These are phyloP conservation scores for Penicillium desertorum DNA, from an alignment of 495 filamentous ascomycete genomes.

Conservation along the genomic window DNA sequence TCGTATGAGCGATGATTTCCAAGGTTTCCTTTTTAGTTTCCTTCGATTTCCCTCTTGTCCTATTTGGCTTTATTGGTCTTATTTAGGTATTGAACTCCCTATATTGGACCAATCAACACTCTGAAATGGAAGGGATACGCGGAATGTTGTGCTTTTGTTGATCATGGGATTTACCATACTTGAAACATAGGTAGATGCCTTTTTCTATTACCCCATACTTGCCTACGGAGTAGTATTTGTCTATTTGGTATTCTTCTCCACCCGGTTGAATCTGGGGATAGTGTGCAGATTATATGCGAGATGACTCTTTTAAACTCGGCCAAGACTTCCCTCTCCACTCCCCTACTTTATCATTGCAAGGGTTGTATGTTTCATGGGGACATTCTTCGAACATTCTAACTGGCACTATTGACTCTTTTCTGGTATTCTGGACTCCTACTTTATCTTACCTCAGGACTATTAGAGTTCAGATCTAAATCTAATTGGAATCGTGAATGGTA, in stretches of 20 bases:
- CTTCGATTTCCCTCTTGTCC: no score
- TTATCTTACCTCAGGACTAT: neutral
- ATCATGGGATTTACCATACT: neutral
- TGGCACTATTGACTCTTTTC: neutral
- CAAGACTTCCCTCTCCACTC: conserved; percentile 11
- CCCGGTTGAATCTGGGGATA: neutral
- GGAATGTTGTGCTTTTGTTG: conserved; percentile 21
- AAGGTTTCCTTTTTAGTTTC: neutral
- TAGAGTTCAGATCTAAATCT: neutral
- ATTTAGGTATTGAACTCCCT: neutral
- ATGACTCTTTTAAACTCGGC: conserved; percentile 7
- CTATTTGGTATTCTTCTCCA: neutral
- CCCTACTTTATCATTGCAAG: conserved; percentile 14
- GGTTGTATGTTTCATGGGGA: conserved; percentile 5
- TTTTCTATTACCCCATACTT: neutral
- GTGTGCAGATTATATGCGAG: neutral
- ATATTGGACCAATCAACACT: conserved; percentile 17
- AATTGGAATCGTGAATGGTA: neutral
- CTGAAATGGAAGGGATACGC: conserved; percentile 22
- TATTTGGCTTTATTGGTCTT: neutral
- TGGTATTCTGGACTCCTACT: conserved; percentile 4
- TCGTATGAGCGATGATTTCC: neutral
- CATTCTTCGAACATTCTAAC: conserved; percentile 15
- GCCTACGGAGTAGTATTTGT: neutral
- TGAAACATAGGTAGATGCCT: neutral